Percentiles rank a stretch among this genome's conserved stretches.
Conservation (phyloP, 148 eudicot species). For the Oxyria digyna region DNA sequence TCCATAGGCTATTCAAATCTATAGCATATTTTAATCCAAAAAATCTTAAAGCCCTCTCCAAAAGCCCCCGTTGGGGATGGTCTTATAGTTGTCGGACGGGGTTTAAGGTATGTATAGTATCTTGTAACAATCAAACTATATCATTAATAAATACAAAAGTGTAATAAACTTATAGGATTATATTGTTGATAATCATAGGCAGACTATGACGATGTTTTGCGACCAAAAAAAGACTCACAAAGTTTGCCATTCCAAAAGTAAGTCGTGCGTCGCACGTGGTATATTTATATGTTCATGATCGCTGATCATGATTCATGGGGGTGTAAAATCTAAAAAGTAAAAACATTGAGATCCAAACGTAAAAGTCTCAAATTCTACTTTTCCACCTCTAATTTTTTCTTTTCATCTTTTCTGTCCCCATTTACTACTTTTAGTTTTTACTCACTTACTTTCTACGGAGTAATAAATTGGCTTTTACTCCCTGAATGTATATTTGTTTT, state of each 20-base stretch:
- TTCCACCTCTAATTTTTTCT: not conserved
- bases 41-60: no score
- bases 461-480: not conserved
- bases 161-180: not conserved
- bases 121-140: not conserved
- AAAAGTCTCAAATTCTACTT: not conserved
- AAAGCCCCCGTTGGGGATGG: no score
- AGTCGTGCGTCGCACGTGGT: constrained; percentile 1
- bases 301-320: not conserved
- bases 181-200: not conserved
- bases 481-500: constrained; percentile 3
- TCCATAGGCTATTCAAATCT: no score
- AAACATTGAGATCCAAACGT: not conserved
- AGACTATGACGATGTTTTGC: not conserved
- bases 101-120: not conserved
- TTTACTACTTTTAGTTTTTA: not conserved
- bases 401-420: not conserved
- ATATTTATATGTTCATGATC: not conserved
- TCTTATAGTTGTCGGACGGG: no score
- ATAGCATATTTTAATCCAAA: no score
- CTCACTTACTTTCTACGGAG: no score
- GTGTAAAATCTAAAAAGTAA: not conserved
- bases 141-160: not conserved
- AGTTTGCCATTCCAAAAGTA: not conserved
- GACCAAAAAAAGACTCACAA: no score